These are phyloP conservation scores for Vitellaria paradoxa DNA, from an alignment of 179 eudicot genomes.

Conservation along the genomic window DNA sequence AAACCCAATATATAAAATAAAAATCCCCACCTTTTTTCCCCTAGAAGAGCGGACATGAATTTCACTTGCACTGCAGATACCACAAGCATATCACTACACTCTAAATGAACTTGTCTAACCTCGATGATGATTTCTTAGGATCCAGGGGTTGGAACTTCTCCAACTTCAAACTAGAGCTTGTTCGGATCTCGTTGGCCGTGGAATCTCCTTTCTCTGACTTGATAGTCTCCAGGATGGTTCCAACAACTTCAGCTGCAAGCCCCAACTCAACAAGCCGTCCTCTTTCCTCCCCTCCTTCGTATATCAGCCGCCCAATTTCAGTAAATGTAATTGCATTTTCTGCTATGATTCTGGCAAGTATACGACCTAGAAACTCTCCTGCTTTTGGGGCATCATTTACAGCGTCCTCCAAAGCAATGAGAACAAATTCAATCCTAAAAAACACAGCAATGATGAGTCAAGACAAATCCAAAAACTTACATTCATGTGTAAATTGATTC, in stretches of 20 bases:
- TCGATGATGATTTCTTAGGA: slow-evolving; percentile 35
- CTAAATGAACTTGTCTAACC: slow-evolving; percentile 61
- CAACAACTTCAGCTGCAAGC: slow-evolving; percentile 78
- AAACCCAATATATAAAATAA: slow-evolving; percentile 1
- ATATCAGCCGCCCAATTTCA: slow-evolving; percentile 58
- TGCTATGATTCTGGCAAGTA: slow-evolving; percentile 52
- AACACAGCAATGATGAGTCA: background rate
- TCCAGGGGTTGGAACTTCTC: slow-evolving; percentile 63
- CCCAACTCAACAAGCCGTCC: slow-evolving; percentile 75
- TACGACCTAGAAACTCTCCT: slow-evolving; percentile 68
- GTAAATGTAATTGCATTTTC: slow-evolving; percentile 59
- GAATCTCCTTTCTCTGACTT: slow-evolving; percentile 67
- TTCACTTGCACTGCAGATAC: too few relatives aligned
- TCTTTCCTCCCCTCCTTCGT: slow-evolving; percentile 78
- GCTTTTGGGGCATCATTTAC: slow-evolving; percentile 93
- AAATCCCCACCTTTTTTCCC: slow-evolving; percentile 6
- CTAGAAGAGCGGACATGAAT: slow-evolving; percentile 12
- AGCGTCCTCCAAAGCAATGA: slow-evolving; percentile 72
- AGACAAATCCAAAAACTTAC: background rate
- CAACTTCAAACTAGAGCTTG: slow-evolving; percentile 39
- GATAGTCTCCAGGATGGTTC: slow-evolving; percentile 61
- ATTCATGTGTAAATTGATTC: background rate
- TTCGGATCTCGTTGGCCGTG: slow-evolving; percentile 47
- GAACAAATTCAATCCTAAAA: slow-evolving; percentile 75
- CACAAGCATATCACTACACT: slow-evolving; percentile 12